phyloP scores from a whole-genome alignment of 2,329 filamentous ascomycete species.

The Colletotrichum echinochloae region DNA sequence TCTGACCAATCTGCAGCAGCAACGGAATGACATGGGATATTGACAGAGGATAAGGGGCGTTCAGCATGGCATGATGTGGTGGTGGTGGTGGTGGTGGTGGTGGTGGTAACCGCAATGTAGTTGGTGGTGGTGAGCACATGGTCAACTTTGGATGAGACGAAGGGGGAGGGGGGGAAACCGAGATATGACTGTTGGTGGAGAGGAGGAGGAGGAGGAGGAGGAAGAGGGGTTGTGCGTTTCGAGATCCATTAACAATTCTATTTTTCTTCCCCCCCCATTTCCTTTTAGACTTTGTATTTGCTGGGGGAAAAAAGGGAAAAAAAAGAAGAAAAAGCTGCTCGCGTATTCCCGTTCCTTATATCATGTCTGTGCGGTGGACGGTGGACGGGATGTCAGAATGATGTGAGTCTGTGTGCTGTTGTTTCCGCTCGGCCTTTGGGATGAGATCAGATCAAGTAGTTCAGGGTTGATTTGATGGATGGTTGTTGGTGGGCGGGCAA shows the following conservation, averaged over 20 bases:
- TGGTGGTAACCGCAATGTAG: neutral
- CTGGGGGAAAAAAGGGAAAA: too few species aligned
- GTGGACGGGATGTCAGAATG: slow-evolving; percentile 9
- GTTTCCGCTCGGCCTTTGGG: neutral
- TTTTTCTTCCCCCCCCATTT: neutral
- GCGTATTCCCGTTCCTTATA: neutral
- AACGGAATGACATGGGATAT: slow-evolving; percentile 9
- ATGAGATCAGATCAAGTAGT: neutral
- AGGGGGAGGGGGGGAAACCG: slow-evolving; percentile 2
- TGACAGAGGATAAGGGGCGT: slow-evolving; percentile 9
- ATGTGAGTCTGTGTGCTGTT: slow-evolving; percentile 15
- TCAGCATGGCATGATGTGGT: slow-evolving; percentile 27
- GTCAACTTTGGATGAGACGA: neutral
- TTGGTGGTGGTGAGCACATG: slow-evolving; percentile 8
- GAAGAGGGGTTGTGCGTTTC: slow-evolving; percentile 24
- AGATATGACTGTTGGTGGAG: slow-evolving; percentile 30
- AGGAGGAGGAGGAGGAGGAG: too few species aligned
- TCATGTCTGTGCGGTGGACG: slow-evolving; percentile 11
- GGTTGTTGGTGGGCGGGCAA: neutral
- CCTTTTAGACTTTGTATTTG: neutral
- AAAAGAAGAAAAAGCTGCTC: neutral
- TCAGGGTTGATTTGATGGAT: neutral
- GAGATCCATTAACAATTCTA: neutral
- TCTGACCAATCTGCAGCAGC: slow-evolving; percentile 1
- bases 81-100: neutral